Base-by-base conservation (phyloP, 2,329 filamentous ascomycete species). In the Phialophora verrucosa region DNA sequence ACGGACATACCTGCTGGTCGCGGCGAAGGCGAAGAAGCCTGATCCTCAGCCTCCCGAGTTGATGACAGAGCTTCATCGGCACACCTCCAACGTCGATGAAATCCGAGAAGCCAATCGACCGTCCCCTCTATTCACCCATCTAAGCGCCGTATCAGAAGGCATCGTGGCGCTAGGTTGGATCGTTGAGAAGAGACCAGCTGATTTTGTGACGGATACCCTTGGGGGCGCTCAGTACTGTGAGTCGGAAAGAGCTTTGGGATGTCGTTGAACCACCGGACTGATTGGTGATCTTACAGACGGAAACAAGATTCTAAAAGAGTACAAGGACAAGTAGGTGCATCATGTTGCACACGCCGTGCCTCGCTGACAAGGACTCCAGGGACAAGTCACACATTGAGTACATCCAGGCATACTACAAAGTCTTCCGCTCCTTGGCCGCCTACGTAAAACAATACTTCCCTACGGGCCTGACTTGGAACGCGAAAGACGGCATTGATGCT, bases 161-260 rank as follows among this genome's bases (percentile, higher is more conserved):
- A 93, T 97, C 71, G 90, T 92, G 75, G 89, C 93, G 47, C 83
- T 99, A 65, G 92, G 91, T 38, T 99, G 95, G 95, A 91, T 98
- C 65, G 87, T 95, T 57, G 91, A 96, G 60, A 85, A 82, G 70
- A 93, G 92, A 76, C 95, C 95, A 1, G 89, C 87, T 70, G 93
- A 95, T 75, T 91, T 93, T 74, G 90, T 98, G 55, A 89, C 89
- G 55, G 93, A 97, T 72, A 90, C 90, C 66, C 84, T 96, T 23
- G 89, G 90, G 32, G 90, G 92, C 59, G 92, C 93, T 49, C 90
- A 98, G 77, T 96, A 96, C 82, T 97, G 59, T 61, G 51, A 51
- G 59, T 61, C 29, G 12, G n/a, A n/a, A 6, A 25, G 27, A 14
- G 17, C 10, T 12, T 14, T 6, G 14, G 11, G 29, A 35, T n/a